Percentiles rank a stretch among this genome's conserved stretches.
phyloP scores from a whole-genome alignment of 345 rosid genomes.

The Camelina neglecta region DNA sequence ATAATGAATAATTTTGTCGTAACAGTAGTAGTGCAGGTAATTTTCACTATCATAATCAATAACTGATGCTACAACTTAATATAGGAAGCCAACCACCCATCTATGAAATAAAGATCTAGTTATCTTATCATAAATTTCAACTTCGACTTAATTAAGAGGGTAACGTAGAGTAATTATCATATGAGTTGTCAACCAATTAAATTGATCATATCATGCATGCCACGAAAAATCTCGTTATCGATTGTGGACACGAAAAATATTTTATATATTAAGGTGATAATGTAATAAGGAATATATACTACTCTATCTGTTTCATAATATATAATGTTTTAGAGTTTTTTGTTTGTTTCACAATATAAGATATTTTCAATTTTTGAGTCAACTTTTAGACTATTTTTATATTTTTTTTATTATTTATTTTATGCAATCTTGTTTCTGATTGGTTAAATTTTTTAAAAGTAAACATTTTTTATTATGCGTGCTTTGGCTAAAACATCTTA shows the following conservation, averaged over 20 bases:
- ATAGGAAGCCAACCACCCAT: slow-evolving; percentile 29
- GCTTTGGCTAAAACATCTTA: too few species aligned
- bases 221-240: slow-evolving; percentile 24
- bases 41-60: slow-evolving; percentile 21
- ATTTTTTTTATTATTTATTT: too few species aligned
- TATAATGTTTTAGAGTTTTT: too few species aligned
- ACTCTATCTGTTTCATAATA: too few species aligned
- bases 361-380: too few species aligned
- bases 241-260: slow-evolving; percentile 20
- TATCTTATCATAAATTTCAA: slow-evolving; percentile 3
- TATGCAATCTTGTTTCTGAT: too few species aligned
- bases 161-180: slow-evolving; percentile 9
- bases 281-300: background rate
- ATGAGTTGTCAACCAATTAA: slow-evolving; percentile 29
- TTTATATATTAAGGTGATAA: slow-evolving; percentile 14
- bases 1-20: slow-evolving; percentile 3
- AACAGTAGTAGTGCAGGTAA: slow-evolving; percentile 8
- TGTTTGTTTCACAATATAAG: too few species aligned
- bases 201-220: slow-evolving; percentile 36
- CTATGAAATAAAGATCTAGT: background rate
- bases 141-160: slow-evolving; percentile 8
- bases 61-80: slow-evolving; percentile 11
- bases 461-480: too few species aligned
- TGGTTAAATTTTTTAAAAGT: too few species aligned
- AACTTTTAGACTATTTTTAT: too few species aligned